These are phyloP conservation scores for Populus nigra DNA, from an alignment of 345 rosid genomes.

Conservation along the genomic window DNA sequence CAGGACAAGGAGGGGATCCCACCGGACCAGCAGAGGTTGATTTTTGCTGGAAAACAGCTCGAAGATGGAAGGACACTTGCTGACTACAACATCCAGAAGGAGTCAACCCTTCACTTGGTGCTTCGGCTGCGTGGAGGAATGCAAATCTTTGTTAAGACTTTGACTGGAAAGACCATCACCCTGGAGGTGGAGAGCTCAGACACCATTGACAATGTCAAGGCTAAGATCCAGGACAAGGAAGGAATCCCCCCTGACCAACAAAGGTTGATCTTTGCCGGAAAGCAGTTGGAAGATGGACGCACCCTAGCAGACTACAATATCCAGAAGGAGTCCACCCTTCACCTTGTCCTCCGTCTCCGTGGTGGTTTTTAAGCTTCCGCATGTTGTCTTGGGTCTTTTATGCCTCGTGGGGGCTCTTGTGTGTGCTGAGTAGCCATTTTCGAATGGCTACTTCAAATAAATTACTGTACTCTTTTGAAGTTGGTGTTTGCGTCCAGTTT, in stretches of 20 bases:
- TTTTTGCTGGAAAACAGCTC: constrained; percentile 44
- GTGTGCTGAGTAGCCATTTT: background rate
- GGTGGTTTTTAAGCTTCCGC: constrained; percentile 34
- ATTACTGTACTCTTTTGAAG: background rate
- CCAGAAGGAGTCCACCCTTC: constrained; percentile 52
- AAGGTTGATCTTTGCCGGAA: constrained; percentile 46
- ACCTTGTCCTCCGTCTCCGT: constrained; percentile 56
- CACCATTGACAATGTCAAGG: constrained; percentile 48
- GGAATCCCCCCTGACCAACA: constrained; percentile 54
- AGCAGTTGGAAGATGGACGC: constrained; percentile 51
- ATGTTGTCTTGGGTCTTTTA: no score
- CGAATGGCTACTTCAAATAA: background rate
- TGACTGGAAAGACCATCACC: constrained; percentile 41
- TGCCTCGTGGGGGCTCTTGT: background rate
- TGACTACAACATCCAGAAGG: constrained; percentile 48
- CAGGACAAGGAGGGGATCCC: constrained; percentile 52
- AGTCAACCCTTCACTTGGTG: constrained; percentile 41
- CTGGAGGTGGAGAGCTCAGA: constrained; percentile 51
- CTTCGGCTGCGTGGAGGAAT: constrained; percentile 42
- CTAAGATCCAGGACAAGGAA: constrained; percentile 52
- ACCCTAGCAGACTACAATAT: constrained; percentile 51
- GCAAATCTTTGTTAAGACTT: constrained; percentile 44
- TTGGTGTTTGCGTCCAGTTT: background rate
- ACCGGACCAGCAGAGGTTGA: constrained; percentile 46
- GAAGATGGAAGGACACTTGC: constrained; percentile 48